Base-by-base conservation (phyloP, 495 filamentous ascomycete genomes). In the Talaromyces stipitatus region DNA sequence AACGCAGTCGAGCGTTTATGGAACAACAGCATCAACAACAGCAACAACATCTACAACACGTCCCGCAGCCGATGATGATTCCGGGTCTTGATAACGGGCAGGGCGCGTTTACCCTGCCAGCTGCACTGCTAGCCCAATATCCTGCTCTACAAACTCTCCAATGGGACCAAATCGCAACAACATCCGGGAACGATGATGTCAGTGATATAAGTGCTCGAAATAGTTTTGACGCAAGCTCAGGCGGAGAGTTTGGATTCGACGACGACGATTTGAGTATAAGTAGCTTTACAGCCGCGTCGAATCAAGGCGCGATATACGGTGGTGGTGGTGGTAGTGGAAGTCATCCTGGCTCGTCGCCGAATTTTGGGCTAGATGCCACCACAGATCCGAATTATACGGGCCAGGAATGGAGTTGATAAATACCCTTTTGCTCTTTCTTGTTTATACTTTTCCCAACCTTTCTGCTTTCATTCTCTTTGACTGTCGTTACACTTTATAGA, bases 211-310 rank as follows among this genome's bases (percentile, higher is more conserved):
- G 86, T 54, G 88, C 90, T 0, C 80, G 89, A 36, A 91, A 87
- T 62, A 94, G 89, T 63, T 97, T 94, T 62, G 94, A 97, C 65
- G 90, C 89, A 0, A 91, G 89, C 55, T 91, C 89, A 56, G 85
- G 85, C 6, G 74, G 75, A 4, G 78, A 80, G 54, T 78, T 70
- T 58, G 73, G 72, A 2, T 79, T 71, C 51, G 78, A 80, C 29
- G 79, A 82, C 6, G 79, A 82, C 53, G 74, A 77, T 22, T 71
- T 72, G 1, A 65, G 66, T 20, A 72, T 71, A 2, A 67, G 72
- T 60, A 69, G 69, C 53, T 65, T 64, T 16, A 67, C 70, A 3
- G 75, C 73, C 58, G 62, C 51, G 2, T 62, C 62, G 51, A 64
- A 63, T 20, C 71, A 74, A 29, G 65, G 64, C 23, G 63, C 60